Evolutionary conservation across 495 filamentous ascomycete genomes (phyloP).

Genomic region (Talaromyces trachyspermus): DNA sequence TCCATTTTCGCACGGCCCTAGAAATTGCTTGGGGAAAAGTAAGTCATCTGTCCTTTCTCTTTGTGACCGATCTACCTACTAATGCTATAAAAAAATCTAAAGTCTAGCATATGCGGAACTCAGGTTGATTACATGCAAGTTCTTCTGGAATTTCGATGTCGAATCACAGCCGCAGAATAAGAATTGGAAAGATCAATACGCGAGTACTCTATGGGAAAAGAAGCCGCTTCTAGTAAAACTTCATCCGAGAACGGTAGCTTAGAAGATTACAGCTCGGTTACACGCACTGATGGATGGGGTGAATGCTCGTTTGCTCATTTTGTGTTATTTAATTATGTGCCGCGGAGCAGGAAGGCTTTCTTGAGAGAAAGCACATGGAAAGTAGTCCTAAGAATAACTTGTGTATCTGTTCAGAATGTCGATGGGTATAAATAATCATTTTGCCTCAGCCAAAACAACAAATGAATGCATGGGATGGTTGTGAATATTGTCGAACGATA

Average conservation of each 20-base stretch:
- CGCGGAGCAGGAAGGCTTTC: no score
- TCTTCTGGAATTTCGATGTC: slow-evolving; percentile 49
- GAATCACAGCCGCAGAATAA: slow-evolving; percentile 23
- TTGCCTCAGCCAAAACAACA: no score
- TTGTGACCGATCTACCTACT: background rate
- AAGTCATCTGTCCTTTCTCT: background rate
- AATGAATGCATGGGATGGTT: no score
- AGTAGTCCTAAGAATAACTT: no score
- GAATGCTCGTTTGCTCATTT: background rate
- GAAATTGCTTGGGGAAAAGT: slow-evolving; percentile 22
- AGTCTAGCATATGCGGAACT: slow-evolving; percentile 52
- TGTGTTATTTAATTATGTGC: background rate
- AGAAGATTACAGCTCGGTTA: background rate
- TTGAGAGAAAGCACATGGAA: no score
- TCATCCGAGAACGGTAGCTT: background rate
- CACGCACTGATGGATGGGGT: background rate
- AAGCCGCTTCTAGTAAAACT: slow-evolving; percentile 24
- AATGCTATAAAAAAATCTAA: background rate
- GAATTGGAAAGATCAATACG: slow-evolving; percentile 35
- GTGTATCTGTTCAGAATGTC: no score
- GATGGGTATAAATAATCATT: no score
- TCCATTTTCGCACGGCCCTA: slow-evolving; percentile 16
- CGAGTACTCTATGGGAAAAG: slow-evolving; percentile 40
- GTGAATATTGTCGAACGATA: no score
- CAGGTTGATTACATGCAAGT: slow-evolving; percentile 41